A percentile compares a stretch with the other conserved stretches of the same genome.
phyloP scores from a whole-genome alignment of 2,329 filamentous ascomycete species.

The Exophiala bonariae region DNA sequence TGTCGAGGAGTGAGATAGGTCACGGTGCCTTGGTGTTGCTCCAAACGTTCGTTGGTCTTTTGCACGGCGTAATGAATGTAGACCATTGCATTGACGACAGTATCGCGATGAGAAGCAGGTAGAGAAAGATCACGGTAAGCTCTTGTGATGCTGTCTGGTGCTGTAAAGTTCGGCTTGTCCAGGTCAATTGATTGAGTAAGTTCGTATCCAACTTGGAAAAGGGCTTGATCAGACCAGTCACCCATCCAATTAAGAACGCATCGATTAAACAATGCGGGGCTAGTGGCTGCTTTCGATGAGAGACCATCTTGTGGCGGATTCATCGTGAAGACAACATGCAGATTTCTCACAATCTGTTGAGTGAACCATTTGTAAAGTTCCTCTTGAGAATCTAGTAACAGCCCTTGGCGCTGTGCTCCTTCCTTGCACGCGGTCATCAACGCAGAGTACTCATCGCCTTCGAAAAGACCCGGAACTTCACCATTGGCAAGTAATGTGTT shows the following conservation, averaged over 20 bases:
- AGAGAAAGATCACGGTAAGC: constrained; percentile 83
- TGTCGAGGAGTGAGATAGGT: constrained; percentile 95
- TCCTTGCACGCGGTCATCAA: constrained; percentile 99
- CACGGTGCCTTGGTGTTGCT: constrained; percentile 86
- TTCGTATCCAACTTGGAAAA: constrained; percentile 96
- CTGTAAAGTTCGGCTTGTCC: constrained; percentile 79
- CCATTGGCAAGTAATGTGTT: constrained; percentile 98
- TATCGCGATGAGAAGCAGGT: constrained; percentile 85
- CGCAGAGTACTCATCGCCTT: constrained; percentile 98
- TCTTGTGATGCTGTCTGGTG: constrained; percentile 88
- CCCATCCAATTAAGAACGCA: constrained; percentile 99
- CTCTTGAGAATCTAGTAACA: constrained; percentile 94
- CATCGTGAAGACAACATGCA: constrained; percentile 99
- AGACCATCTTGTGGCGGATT: constrained; percentile 95
- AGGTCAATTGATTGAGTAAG: constrained; percentile 95
- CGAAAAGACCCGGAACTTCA: constrained; percentile 97
- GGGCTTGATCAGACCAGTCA: constrained; percentile 98
- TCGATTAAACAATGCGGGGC: constrained; percentile 97
- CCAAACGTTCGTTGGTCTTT: constrained; percentile 81
- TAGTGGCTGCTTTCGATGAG: constrained; percentile 94
- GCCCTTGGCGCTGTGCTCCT: constrained; percentile 90
- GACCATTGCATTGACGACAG: constrained; percentile 97
- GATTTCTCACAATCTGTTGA: constrained; percentile 96
- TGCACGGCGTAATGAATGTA: constrained; percentile 96
- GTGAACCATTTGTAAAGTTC: constrained; percentile 99